Base-by-base conservation (phyloP, 2,329 filamentous ascomycete genomes). In the Hyphodiscus sp. region DNA sequence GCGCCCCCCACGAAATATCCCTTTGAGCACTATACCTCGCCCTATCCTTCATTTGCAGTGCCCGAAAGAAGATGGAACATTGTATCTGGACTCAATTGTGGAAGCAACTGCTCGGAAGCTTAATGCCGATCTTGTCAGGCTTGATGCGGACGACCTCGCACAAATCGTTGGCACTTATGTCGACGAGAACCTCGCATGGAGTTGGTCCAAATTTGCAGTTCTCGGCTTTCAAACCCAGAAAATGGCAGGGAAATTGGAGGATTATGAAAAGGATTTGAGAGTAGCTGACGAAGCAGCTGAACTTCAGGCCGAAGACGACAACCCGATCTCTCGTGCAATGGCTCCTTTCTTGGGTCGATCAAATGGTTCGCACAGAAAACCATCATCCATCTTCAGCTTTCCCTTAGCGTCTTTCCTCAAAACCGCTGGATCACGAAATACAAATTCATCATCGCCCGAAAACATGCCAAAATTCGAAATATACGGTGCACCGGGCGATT, bases 71-170 rank as follows among this genome's bases (percentile, higher is more conserved):
- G 77, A 79, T 46, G 78, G 74, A 41, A 79, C 75, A 52, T 67
- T 69, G 46, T 76, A 79, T 57, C 69, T 89, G 38, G 77, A 85
- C 58, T 69, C 73, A 2, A 72, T 88, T n/a, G 79, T 91, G 1
- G 76, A 81, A 55, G 76, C 81, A 49, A 72, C 86, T 44, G 86
- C 87, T 0, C 71, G 73, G 13, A 76, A 82, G 33, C 71, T 87
- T 6, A 73, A 72, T 7, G 85, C 87, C 2, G 83, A 92, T 59
- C 65, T 92, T 2, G 71, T 94, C 30, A 77, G 80, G 19, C 66
- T 95, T 11, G 80, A 85, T 63, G 82, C 88, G 1, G 79, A 84
- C 57, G 85, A 87, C 63, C 71, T 95, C 50, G 86, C 86, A 2
- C 77, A 85, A 48, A 73, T 94, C 23, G 76, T 85, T 0, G 86